phyloP scores from a whole-genome alignment of 768 basidiomycete genomes.

The Daedalea quercina region DNA sequence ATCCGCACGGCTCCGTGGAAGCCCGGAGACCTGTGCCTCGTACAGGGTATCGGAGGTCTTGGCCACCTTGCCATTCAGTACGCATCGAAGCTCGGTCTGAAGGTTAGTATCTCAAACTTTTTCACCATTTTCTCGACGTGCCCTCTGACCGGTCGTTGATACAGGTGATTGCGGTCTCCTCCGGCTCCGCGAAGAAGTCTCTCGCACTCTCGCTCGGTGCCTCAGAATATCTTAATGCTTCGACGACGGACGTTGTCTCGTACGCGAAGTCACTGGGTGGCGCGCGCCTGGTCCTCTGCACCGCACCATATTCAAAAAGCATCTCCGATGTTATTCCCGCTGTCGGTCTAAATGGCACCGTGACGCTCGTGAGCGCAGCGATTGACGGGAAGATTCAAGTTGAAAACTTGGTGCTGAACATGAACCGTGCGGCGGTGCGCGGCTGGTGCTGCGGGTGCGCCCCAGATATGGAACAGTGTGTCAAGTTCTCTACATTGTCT shows the following conservation, averaged over 20 bases:
- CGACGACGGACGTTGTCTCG: slow-evolving; percentile 20
- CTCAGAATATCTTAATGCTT: slow-evolving; percentile 28
- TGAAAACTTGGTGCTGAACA: slow-evolving; percentile 6
- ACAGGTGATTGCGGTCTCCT: slow-evolving; percentile 26
- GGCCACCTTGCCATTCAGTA: slow-evolving; percentile 30
- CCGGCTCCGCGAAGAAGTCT: slow-evolving; percentile 21
- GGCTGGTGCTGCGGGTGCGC: slow-evolving; percentile 8
- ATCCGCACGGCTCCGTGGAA: slow-evolving; percentile 21
- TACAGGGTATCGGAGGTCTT: slow-evolving; percentile 30
- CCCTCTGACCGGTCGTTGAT: not conserved
- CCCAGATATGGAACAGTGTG: slow-evolving; percentile 6
- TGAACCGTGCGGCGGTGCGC: slow-evolving; percentile 4
- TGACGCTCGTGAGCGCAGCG: slow-evolving; percentile 10
- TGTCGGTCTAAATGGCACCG: slow-evolving; percentile 13
- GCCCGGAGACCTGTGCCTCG: slow-evolving; percentile 27
- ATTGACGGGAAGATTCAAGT: slow-evolving; percentile 6
- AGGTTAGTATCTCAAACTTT: slow-evolving; percentile 2
- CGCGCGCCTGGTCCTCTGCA: slow-evolving; percentile 30
- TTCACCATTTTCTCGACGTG: not conserved
- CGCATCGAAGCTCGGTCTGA: slow-evolving; percentile 21
- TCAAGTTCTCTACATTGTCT: slow-evolving; percentile 5
- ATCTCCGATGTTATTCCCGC: slow-evolving; percentile 14
- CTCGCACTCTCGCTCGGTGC: slow-evolving; percentile 32
- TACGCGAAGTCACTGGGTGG: slow-evolving; percentile 30
- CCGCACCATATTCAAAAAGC: slow-evolving; percentile 20